Evolutionary conservation across 1,284 basidiomycete species (phyloP).

Genomic region (Ganoderma lucidum): DNA sequence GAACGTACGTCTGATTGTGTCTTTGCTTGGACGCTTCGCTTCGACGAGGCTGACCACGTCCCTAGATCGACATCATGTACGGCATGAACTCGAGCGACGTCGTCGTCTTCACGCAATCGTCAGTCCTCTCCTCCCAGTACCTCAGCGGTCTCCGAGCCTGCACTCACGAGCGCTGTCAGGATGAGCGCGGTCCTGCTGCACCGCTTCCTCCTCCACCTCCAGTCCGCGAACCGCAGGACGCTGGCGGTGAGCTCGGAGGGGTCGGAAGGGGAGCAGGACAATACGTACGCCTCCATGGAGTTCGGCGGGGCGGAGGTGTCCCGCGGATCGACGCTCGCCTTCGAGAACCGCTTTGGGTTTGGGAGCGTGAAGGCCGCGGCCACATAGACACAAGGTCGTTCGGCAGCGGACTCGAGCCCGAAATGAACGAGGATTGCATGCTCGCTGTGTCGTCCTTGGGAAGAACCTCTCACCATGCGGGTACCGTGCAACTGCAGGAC

Average conservation of each 20-base stretch:
- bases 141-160: no score
- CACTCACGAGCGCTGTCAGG: neutral
- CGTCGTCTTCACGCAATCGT: conserved; percentile 5
- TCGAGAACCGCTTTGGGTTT: no score
- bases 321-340: neutral
- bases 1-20: neutral
- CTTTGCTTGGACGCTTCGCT: neutral
- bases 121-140: neutral
- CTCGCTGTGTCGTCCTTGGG: neutral
- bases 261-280: neutral
- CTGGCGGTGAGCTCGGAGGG: neutral
- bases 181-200: neutral
- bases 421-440: neutral
- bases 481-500: neutral
- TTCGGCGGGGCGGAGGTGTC: neutral
- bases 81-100: conserved; percentile 9
- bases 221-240: neutral
- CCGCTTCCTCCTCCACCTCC: conserved; percentile 5
- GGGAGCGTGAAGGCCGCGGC: neutral
- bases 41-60: neutral
- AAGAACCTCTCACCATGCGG: no score
- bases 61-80: conserved; percentile 5
- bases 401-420: neutral
- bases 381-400: neutral
- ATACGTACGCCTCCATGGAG: neutral